Conservation (phyloP, 1,284 basidiomycete species). For the Flammula alnicola region DNA sequence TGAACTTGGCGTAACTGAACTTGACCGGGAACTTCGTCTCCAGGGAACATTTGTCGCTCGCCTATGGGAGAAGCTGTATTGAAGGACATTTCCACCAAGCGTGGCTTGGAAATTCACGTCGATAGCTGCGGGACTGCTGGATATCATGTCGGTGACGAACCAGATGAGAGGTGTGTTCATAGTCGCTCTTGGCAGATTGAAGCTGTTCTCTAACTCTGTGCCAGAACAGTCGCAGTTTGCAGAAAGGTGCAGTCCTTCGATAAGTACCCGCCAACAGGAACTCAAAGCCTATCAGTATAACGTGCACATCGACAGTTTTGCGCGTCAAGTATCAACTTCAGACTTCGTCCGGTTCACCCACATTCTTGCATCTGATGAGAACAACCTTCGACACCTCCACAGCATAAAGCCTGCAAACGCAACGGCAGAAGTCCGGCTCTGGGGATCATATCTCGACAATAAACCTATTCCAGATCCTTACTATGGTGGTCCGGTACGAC, state of each 20-base stretch:
- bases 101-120: conserved; percentile 65
- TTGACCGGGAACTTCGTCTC: background rate
- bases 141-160: conserved; percentile 74
- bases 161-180: conserved; percentile 65
- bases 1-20: conserved; percentile 4
- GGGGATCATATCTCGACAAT: conserved; percentile 75
- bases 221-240: conserved; percentile 65
- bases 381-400: conserved; percentile 63
- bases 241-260: conserved; percentile 50
- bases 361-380: conserved; percentile 73
- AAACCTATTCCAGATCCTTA: conserved; percentile 75
- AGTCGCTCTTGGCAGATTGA: background rate
- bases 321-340: conserved; percentile 57
- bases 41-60: conserved; percentile 79
- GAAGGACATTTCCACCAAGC: conserved; percentile 59
- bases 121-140: conserved; percentile 77
- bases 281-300: conserved; percentile 46
- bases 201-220: background rate
- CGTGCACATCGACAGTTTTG: conserved; percentile 62
- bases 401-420: conserved; percentile 57
- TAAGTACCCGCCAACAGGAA: background rate
- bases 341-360: conserved; percentile 73
- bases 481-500: conserved; percentile 64
- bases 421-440: conserved; percentile 66
- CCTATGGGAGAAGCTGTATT: conserved; percentile 84